Conservation (phyloP, 2,329 filamentous ascomycete species). For the Stagonosporopsis chrysanthemi region DNA sequence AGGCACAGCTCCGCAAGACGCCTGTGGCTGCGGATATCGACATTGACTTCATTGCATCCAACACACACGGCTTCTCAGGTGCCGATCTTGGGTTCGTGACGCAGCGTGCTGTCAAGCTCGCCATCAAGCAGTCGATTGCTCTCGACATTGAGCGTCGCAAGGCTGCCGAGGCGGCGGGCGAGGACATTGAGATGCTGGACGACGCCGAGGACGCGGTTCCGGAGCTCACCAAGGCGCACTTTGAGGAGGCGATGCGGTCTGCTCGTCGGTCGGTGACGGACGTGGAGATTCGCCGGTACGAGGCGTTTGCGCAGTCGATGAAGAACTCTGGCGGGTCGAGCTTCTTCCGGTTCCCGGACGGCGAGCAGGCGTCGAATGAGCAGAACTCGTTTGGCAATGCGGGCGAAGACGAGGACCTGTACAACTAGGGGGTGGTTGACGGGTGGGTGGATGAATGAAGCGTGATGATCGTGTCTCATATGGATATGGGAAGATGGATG, state of each 20-base stretch:
- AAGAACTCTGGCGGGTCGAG: conserved; percentile 96
- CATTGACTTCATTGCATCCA: conserved; percentile 88
- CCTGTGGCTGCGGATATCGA: conserved; percentile 89
- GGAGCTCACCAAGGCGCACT: conserved; percentile 93
- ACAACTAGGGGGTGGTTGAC: conserved; percentile 71
- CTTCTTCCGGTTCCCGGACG: conserved; percentile 92
- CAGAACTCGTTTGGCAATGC: conserved; percentile 75
- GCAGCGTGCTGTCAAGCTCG: conserved; percentile 97
- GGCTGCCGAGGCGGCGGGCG: conserved; percentile 79
- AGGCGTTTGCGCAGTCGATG: conserved; percentile 98
- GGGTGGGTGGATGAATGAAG: not conserved
- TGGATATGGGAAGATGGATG: too few species aligned
- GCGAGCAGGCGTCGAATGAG: conserved; percentile 55
- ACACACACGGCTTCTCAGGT: conserved; percentile 99
- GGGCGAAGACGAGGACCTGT: conserved; percentile 95
- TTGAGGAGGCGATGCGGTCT: conserved; percentile 97
- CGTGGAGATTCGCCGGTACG: conserved; percentile 96
- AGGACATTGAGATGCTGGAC: conserved; percentile 76
- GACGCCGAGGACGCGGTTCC: conserved; percentile 89
- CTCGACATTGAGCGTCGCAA: conserved; percentile 88
- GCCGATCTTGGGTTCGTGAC: conserved; percentile 99
- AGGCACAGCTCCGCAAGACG: conserved; percentile 97
- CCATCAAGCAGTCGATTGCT: conserved; percentile 96
- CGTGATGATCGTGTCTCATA: too few species aligned
- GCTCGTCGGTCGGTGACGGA: conserved; percentile 94